Base-by-base conservation (phyloP, 768 basidiomycete genomes). In the Lactarius vividus region DNA sequence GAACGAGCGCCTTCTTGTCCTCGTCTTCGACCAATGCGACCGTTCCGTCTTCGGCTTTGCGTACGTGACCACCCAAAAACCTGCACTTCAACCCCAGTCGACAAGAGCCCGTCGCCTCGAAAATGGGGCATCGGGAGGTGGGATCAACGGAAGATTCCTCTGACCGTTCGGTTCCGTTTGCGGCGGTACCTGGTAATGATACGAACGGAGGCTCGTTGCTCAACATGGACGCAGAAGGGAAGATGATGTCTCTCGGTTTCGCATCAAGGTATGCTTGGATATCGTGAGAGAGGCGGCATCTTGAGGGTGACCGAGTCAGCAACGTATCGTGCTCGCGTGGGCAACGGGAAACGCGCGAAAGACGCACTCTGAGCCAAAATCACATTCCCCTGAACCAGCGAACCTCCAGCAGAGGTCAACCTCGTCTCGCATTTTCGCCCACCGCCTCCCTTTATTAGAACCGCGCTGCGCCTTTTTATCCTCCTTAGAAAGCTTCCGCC, bases 81-180 rank as follows among this genome's bases (percentile, higher is more conserved):
- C 97, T 86, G 74, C 97, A 99, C 75, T 94, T 93, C 75, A 91
- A 88, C 13, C 95, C 97, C 71, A 84, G 86, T 60, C 85, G 84
- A 78, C 94, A 97, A 69, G 86, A 84, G 1, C 94, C 94, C 20
- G 81, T 80, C 68, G 85, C 84, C 18, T 79, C 76, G 71, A 84
- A 91, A 2, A 89, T 79, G 0, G 92, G 91, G 72, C 93, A 96
- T 2, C 72, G 73, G 0, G 83, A 83, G 18, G 77, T 73, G 20
- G 74, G 62, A 73, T 85, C 83, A 31, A 87, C 61, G 5, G 82
- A 82, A 16, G 80, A 73, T 23, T 73, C 70, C n/a, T 71, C 73
- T 7, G 66, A 62, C 1, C 75, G 73, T 0, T 71, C 72, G 53
- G 73, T 72, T 59, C 75, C 75, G 23, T 74, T 71, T 29, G 66